phyloP scores from a whole-genome alignment of 176 grass and related monocot species.

The Cenchrus fungigraminus region DNA sequence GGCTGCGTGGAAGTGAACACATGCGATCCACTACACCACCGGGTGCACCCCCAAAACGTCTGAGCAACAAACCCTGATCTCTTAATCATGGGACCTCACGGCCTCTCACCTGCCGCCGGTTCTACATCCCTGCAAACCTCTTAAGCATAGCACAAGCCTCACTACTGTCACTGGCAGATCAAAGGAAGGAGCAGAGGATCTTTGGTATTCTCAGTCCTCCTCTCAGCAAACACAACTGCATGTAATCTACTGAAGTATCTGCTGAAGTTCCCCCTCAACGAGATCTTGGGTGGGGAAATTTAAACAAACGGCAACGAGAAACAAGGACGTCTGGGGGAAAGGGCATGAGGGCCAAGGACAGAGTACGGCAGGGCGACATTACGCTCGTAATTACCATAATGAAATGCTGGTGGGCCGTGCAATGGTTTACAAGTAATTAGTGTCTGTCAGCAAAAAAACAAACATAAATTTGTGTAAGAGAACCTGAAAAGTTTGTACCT shows the following conservation, averaged over 20 bases:
- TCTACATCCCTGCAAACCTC: not conserved
- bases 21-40: too few relatives aligned
- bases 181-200: too few relatives aligned
- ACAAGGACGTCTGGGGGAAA: not conserved
- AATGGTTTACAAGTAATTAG: not conserved
- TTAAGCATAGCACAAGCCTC: not conserved
- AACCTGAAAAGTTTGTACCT: too few relatives aligned
- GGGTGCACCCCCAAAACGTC: too few relatives aligned
- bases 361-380: not conserved
- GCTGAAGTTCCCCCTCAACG: not conserved
- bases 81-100: not conserved
- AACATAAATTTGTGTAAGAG: too few relatives aligned
- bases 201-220: too few relatives aligned
- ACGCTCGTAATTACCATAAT: not conserved
- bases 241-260: too few relatives aligned
- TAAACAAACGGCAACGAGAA: not conserved
- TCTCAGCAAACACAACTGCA: not conserved
- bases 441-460: too few relatives aligned
- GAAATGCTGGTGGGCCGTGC: not conserved
- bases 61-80: too few relatives aligned
- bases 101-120: not conserved
- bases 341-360: not conserved
- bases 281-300: conserved; percentile 1
- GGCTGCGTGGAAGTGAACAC: too few relatives aligned
- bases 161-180: too few relatives aligned